Percentiles rank a stretch among this genome's conserved stretches.
Evolutionary conservation across 2,329 filamentous ascomycete genomes (phyloP).

Genomic region (Colletotrichum filicis): DNA sequence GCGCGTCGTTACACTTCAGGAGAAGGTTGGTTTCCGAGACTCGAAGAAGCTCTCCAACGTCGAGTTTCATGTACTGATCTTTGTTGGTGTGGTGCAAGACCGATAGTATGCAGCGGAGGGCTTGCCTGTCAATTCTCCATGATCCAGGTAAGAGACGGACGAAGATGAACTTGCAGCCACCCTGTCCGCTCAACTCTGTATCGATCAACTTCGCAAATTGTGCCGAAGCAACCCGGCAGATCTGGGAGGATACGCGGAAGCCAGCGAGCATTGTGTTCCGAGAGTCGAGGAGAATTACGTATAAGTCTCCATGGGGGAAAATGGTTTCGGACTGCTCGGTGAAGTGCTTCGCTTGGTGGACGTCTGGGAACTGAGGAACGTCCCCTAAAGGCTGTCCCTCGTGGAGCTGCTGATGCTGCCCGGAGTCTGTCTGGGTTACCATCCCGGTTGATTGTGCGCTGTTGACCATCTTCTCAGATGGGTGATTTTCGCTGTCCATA

Average conservation of each 20-base stretch:
- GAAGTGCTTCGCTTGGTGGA: not conserved
- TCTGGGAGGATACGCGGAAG: not conserved
- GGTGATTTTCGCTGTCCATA: not conserved
- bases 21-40: not conserved
- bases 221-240: not conserved
- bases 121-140: not conserved
- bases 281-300: not conserved
- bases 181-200: not conserved
- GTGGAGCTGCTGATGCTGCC: not conserved
- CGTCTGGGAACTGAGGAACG: not conserved
- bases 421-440: not conserved
- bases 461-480: not conserved
- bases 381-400: not conserved
- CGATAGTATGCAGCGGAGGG: conserved; percentile 12
- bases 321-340: not conserved
- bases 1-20: conserved; percentile 6
- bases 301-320: not conserved
- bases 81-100: conserved; percentile 13
- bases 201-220: not conserved
- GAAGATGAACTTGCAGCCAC: not conserved
- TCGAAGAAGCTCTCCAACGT: not conserved
- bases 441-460: not conserved
- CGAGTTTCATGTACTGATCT: not conserved
- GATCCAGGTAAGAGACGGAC: not conserved
- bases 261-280: not conserved